Evolutionary conservation across 2,329 filamentous ascomycete species (phyloP).

Genomic region (Dothiorella sarmentorum): DNA sequence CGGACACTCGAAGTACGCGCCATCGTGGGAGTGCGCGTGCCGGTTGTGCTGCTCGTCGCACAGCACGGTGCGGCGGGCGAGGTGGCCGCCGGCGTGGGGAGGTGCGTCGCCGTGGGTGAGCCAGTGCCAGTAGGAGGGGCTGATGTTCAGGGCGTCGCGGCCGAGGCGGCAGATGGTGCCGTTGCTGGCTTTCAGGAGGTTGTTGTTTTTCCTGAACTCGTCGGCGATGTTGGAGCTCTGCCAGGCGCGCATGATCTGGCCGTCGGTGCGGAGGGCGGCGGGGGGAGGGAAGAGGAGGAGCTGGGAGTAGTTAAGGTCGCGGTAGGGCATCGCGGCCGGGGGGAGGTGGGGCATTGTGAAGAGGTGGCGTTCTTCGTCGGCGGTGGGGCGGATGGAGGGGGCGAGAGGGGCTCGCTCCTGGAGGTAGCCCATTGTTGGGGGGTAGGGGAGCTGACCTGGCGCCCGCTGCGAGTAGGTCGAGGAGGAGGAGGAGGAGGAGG

Average conservation of each 20-base stretch:
- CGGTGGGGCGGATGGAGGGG: not conserved
- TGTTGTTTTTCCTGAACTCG: not conserved
- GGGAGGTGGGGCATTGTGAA: not conserved
- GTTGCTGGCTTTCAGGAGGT: not conserved
- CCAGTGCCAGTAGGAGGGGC: not conserved
- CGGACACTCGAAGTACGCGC: not conserved
- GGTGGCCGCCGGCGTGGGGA: not conserved
- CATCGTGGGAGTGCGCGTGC: not conserved
- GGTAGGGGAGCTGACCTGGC: too few species aligned
- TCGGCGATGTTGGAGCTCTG: not conserved
- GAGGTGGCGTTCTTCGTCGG: not conserved
- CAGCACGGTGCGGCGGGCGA: not conserved
- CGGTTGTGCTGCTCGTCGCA: slow-evolving; percentile 4
- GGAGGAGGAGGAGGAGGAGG: too few species aligned
- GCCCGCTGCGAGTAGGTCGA: too few species aligned
- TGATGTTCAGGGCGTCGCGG: not conserved
- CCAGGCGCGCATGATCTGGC: not conserved
- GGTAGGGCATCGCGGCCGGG: not conserved
- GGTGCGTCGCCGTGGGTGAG: not conserved
- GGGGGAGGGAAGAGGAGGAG: not conserved
- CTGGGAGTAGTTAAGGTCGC: not conserved
- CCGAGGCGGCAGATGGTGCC: not conserved
- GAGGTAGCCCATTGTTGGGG: too few species aligned
- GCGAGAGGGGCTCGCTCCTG: too few species aligned
- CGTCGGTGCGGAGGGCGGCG: not conserved